Evolutionary conservation across 2,329 filamentous ascomycete genomes (phyloP), one percentile per base, ranked within the genome.

Genomic region (Diaporthe helianthi): DNA sequence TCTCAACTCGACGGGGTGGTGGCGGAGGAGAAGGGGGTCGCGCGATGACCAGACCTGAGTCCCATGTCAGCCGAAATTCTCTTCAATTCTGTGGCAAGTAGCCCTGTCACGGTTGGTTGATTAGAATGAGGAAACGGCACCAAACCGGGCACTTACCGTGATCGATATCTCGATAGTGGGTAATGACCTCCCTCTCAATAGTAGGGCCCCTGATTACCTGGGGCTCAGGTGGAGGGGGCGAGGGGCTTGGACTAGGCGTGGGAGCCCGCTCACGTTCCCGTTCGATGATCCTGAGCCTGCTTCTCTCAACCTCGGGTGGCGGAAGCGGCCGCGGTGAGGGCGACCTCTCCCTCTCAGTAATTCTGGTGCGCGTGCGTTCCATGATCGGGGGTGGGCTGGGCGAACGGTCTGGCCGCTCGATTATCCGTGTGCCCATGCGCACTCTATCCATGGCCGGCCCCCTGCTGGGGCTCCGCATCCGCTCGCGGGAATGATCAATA

Each of bases 181-280:
- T 97, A 73, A 97, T 94, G 69, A 97, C 90, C 77, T 97, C 93
- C 76, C 95, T 89, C 79, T 95, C 92, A 74, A 97, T 93, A 0
- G 91, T 92, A 41, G 93, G 93, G 24, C 90, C 90, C 51, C 89
- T 87, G 75, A 96, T 90, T 53, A 92, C 85, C 72, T 86, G 86
- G 36, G 88, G 89, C 53, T 87, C 87, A n/a, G 86, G 84, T 4
- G 88, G 87, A 24, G 87, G 85, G 13, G 85, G 83, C 24, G 84
- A 78, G 19, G 83, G 83, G 13, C 85, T 85, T 68, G 82, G 79
- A 78, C 80, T 80, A 24, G 85, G 82, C 10, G 82, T 81, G 4
- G 82, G 81, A 69, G 78, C 69, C 65, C 82, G 80, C 73, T 84
- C 81, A 51, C 78, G 79, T 70, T 85, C 82, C 65, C 80, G 80